These are phyloP conservation scores for Paramecium pentaurelia DNA, from an alignment of 73 alveolate species.

Conservation along the genomic window DNA sequence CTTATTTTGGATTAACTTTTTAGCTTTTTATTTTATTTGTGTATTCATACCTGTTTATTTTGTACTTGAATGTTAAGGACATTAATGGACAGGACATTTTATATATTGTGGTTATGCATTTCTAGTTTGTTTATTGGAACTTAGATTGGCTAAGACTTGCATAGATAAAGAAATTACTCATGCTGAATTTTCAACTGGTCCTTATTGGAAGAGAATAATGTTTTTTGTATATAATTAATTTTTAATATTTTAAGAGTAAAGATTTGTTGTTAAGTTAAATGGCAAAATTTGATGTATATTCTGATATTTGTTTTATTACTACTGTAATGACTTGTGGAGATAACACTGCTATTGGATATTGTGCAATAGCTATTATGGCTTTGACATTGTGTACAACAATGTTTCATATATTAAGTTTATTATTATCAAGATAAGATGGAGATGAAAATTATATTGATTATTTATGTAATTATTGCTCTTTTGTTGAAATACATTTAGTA, in stretches of 20 bases:
- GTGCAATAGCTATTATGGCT: background rate
- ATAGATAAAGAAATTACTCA: background rate
- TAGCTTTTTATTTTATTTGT: background rate
- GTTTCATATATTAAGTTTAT: background rate
- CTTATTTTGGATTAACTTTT: background rate
- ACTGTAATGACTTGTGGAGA: conserved; percentile 27
- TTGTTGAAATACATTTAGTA: conserved; percentile 32
- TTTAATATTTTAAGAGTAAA: background rate
- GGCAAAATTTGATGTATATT: conserved; percentile 21
- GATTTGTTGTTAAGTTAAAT: background rate
- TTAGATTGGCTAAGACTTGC: background rate
- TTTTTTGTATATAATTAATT: background rate
- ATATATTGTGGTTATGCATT: conserved; percentile 29
- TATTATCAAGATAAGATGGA: conserved; percentile 16
- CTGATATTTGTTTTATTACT: conserved; percentile 42
- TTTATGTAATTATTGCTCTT: conserved; percentile 39
- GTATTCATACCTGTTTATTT: background rate
- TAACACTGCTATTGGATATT: background rate
- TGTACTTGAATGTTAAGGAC: conserved; percentile 5
- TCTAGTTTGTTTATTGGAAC: background rate
- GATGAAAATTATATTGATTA: conserved; percentile 33
- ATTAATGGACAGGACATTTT: conserved; percentile 41
- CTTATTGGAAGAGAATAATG: background rate
- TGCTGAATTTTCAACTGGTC: conserved; percentile 22
- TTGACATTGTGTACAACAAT: background rate